Percentiles rank a stretch among this genome's conserved stretches.
Evolutionary conservation across 2,329 filamentous ascomycete species (phyloP).

Genomic region (Fusarium nodosum): DNA sequence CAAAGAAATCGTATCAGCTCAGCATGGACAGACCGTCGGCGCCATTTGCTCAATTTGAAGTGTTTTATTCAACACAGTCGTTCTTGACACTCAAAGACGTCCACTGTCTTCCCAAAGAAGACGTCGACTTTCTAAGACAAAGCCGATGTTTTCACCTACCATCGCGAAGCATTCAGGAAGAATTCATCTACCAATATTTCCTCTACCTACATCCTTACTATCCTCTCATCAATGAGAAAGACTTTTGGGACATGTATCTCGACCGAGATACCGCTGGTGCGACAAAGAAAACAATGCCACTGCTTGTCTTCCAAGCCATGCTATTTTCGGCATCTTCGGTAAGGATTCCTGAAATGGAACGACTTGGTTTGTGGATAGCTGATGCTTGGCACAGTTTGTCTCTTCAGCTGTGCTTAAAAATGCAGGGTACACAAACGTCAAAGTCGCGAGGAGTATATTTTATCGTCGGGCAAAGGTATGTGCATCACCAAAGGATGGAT

Average conservation of each 20-base stretch:
- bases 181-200: slow-evolving; percentile 30
- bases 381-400: slow-evolving; percentile 14
- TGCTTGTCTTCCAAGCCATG: slow-evolving; percentile 33
- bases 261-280: not conserved
- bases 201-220: slow-evolving; percentile 37
- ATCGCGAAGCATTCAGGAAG: not conserved
- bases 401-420: slow-evolving; percentile 37
- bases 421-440: slow-evolving; percentile 35
- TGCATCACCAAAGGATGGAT: not conserved
- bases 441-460: slow-evolving; percentile 36
- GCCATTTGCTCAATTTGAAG: slow-evolving; percentile 11
- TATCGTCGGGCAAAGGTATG: slow-evolving; percentile 34
- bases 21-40: not conserved
- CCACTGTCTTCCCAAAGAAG: not conserved
- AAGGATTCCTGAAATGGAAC: not conserved
- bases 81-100: slow-evolving; percentile 1
- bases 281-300: slow-evolving; percentile 4
- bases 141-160: slow-evolving; percentile 24
- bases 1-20: not conserved
- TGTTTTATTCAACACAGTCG: not conserved
- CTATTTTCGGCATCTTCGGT: slow-evolving; percentile 39
- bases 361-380: not conserved
- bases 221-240: slow-evolving; percentile 26
- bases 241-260: slow-evolving; percentile 41
- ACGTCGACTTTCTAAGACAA: slow-evolving; percentile 10